phyloP scores from a whole-genome alignment of 805 yeast species.

The Yamadazyma laniorum region DNA sequence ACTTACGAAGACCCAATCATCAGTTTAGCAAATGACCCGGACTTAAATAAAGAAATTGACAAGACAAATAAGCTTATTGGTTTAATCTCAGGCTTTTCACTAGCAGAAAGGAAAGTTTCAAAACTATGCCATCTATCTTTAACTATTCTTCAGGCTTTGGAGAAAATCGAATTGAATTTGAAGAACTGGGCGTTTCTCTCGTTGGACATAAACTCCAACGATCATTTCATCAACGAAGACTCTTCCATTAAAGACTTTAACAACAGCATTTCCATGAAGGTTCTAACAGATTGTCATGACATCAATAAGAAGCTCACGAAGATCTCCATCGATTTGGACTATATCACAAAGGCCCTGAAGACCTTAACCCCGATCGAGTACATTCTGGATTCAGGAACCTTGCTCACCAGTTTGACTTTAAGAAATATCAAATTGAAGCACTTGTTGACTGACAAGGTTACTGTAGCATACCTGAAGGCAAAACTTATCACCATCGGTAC shows the following conservation, averaged over 20 bases:
- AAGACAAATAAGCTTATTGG: slow-evolving; percentile 40
- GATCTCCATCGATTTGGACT: slow-evolving; percentile 46
- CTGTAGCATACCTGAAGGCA: slow-evolving; percentile 63
- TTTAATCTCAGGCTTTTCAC: slow-evolving; percentile 44
- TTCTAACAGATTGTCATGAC: slow-evolving; percentile 49
- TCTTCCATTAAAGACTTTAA: slow-evolving; percentile 38
- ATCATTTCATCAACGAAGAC: slow-evolving; percentile 30
- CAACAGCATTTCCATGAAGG: slow-evolving; percentile 52
- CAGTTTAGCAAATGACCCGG: slow-evolving; percentile 47
- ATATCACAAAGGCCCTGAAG: slow-evolving; percentile 42
- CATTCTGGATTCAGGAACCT: slow-evolving; percentile 53
- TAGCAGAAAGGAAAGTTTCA: slow-evolving; percentile 43
- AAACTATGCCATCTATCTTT: slow-evolving; percentile 48
- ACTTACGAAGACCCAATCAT: slow-evolving; percentile 50
- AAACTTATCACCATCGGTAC: slow-evolving; percentile 63
- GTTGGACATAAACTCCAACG: slow-evolving; percentile 46
- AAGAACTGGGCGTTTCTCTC: slow-evolving; percentile 58
- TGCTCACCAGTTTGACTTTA: slow-evolving; percentile 43
- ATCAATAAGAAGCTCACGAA: slow-evolving; percentile 41
- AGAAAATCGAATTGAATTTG: slow-evolving; percentile 45
- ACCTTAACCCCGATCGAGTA: slow-evolving; percentile 44
- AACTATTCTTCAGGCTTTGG: slow-evolving; percentile 48
- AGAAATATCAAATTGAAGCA: slow-evolving; percentile 50
- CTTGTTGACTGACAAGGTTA: slow-evolving; percentile 49
- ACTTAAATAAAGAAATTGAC: slow-evolving; percentile 41